Evolutionary conservation across 768 basidiomycete genomes (phyloP).

Genomic region (Naematelia aurantialba): DNA sequence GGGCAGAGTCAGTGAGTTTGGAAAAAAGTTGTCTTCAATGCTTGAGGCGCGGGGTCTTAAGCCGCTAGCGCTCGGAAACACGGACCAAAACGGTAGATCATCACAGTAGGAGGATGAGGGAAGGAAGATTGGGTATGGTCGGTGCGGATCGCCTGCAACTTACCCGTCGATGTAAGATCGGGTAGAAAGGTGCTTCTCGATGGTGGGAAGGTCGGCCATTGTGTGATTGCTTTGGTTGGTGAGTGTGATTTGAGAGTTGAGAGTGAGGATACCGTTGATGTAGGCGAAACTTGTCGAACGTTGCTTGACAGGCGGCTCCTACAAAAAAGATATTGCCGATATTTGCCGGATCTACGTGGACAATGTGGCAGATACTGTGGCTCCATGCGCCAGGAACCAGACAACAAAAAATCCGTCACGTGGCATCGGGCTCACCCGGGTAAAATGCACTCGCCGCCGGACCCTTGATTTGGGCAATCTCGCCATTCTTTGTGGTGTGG

Average conservation of each 20-base stretch:
- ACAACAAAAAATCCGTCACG: too few relatives aligned
- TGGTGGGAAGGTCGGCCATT: neutral
- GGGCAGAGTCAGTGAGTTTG: slow-evolving; percentile 48
- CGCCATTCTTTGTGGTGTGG: too few relatives aligned
- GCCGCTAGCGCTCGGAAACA: slow-evolving; percentile 51
- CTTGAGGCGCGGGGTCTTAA: slow-evolving; percentile 50
- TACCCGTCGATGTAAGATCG: slow-evolving; percentile 50
- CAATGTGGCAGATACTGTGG: neutral
- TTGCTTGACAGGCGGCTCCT: neutral
- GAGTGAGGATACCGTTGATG: neutral
- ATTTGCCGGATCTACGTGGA: neutral
- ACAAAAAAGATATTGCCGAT: neutral
- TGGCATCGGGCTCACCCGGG: too few relatives aligned
- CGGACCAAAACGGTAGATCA: slow-evolving; percentile 52
- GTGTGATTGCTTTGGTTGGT: neutral
- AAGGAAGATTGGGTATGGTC: neutral
- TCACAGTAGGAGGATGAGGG: slow-evolving; percentile 23
- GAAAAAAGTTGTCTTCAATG: slow-evolving; percentile 49
- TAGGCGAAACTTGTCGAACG: neutral
- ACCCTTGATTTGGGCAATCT: too few relatives aligned
- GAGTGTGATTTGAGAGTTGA: neutral
- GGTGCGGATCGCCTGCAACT: slow-evolving; percentile 19
- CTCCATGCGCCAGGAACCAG: too few relatives aligned
- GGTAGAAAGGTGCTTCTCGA: slow-evolving; percentile 80
- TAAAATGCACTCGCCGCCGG: too few relatives aligned